Conservation (phyloP, 192 early-diverging fungal species). For the Podila epigama region DNA sequence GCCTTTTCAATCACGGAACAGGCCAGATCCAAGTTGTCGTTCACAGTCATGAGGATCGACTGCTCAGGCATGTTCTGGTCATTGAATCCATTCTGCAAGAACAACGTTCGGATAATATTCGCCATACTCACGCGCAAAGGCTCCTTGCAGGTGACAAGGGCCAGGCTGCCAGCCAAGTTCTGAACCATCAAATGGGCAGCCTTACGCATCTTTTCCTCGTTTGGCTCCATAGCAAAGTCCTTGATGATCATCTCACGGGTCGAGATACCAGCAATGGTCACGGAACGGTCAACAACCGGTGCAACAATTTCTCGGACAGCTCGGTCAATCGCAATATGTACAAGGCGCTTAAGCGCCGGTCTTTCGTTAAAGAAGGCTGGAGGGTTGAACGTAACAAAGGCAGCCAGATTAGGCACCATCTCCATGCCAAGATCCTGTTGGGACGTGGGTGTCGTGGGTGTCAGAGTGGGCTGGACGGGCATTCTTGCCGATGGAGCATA, state of each 20-base stretch:
- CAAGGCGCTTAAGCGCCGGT: conserved; percentile 87
- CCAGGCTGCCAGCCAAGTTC: conserved; percentile 84
- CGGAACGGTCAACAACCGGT: conserved; percentile 91
- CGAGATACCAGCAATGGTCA: conserved; percentile 91
- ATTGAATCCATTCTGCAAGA: conserved; percentile 77
- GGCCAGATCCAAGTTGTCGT: conserved; percentile 94
- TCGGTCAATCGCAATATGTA: conserved; percentile 86
- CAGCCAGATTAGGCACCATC: conserved; percentile 66
- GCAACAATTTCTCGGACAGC: conserved; percentile 90
- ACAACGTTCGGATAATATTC: conserved; percentile 71
- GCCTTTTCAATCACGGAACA: conserved; percentile 96
- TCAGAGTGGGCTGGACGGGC: conserved; percentile 17
- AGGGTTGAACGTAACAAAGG: conserved; percentile 82
- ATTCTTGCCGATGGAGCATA: conserved; percentile 35
- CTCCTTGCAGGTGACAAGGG: conserved; percentile 93
- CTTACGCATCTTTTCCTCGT: conserved; percentile 93
- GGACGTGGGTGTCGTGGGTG: conserved; percentile 6
- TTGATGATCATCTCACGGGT: conserved; percentile 93
- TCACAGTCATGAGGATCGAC: conserved; percentile 82
- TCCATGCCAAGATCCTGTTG: conserved; percentile 15
- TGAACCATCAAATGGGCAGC: conserved; percentile 97
- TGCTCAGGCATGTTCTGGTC: conserved; percentile 86
- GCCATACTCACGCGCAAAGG: conserved; percentile 88
- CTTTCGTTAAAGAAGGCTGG: conserved; percentile 83
- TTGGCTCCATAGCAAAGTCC: conserved; percentile 95